Percentiles rank a stretch among this genome's conserved stretches.
Evolutionary conservation across 2,329 filamentous ascomycete genomes (phyloP).

Genomic region (Boeremia lycopersici): DNA sequence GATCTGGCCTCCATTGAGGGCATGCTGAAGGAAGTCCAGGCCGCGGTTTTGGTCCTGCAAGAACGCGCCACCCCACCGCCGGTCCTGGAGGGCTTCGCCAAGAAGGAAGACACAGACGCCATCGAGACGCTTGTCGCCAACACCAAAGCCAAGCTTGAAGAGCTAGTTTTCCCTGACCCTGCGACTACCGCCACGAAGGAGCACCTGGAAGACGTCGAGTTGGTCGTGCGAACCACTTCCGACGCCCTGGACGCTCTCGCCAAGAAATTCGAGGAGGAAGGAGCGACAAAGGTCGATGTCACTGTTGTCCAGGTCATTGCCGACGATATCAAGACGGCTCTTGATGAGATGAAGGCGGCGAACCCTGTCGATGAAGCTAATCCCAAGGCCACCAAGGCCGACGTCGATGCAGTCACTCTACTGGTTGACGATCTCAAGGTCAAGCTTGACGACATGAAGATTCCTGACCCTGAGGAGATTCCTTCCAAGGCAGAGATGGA

Average conservation of each 20-base stretch:
- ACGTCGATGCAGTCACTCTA: conserved; percentile 79
- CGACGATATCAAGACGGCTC: conserved; percentile 73
- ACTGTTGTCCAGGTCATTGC: conserved; percentile 77
- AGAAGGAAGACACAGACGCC: conserved; percentile 84
- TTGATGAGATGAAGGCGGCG: conserved; percentile 68
- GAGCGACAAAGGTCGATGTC: conserved; percentile 80
- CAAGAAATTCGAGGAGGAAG: conserved; percentile 68
- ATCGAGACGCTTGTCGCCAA: conserved; percentile 91
- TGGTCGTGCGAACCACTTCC: conserved; percentile 74
- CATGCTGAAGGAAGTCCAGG: conserved; percentile 63
- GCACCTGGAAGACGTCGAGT: conserved; percentile 67
- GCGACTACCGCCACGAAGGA: conserved; percentile 71
- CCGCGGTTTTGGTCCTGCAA: conserved; percentile 53
- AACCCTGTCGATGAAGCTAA: conserved; percentile 59
- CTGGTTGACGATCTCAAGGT: conserved; percentile 85
- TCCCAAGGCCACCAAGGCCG: conserved; percentile 75
- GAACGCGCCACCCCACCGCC: conserved; percentile 33
- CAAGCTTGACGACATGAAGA: conserved; percentile 73
- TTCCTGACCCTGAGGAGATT: conserved; percentile 72
- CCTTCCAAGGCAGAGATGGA: conserved; percentile 78
- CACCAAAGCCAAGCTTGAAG: conserved; percentile 85
- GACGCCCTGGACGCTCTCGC: conserved; percentile 72
- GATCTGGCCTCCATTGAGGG: conserved; percentile 58
- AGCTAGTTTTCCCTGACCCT: conserved; percentile 69
- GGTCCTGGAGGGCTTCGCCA: conserved; percentile 61